Base-by-base conservation (phyloP, 1,284 basidiomycete species). In the Ustilago hordei region DNA sequence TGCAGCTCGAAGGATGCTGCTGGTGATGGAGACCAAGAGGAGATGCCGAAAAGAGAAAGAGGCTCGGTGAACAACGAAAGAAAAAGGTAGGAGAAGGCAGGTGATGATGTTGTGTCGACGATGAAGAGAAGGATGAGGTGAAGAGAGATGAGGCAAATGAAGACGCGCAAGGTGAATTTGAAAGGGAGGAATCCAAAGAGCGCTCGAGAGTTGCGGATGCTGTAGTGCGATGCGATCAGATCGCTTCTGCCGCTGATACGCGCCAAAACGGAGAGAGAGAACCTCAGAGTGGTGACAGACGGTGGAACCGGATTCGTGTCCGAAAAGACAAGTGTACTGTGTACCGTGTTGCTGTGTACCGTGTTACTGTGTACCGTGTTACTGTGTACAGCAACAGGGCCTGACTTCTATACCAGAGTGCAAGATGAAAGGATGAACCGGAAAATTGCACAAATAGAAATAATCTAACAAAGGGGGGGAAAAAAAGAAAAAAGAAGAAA, bases 301-400 rank as follows among this genome's bases (percentile, higher is more conserved):
- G 31, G 39, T 57, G 56, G 43, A 58, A 58, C 56, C 56, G 56
- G 56, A 58, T 48, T 58, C 43, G 45, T 36, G 32, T 58, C 43
- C 56, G 56, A 47, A 48, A 47, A 58, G 31, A 17, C 23, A 28
- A 28, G 23, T 28, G 23, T 28, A 28, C 23, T 28, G 23, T 28
- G 2, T 28, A 28, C 23, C 23, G 23, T 28, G 23, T 28, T 28
- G 3, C 23, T 28, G 23, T 28, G 2, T 28, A 28, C 23, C 19
- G 19, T 19, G 19, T 19, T 28, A 28, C 23, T 28, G 23, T 28
- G 2, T 28, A 28, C 23, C 23, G 23, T 28, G 23, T 28, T 28
- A 28, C 23, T 28, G 23, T 28, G 2, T 28, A 28, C 23, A 28
- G 23, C 23, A 28, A 28, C 23, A 28, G 3, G 23, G 23, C 23